Evolutionary conservation across 2,329 filamentous ascomycete genomes (phyloP).

Genomic region (Dactylonectria macrodidyma): DNA sequence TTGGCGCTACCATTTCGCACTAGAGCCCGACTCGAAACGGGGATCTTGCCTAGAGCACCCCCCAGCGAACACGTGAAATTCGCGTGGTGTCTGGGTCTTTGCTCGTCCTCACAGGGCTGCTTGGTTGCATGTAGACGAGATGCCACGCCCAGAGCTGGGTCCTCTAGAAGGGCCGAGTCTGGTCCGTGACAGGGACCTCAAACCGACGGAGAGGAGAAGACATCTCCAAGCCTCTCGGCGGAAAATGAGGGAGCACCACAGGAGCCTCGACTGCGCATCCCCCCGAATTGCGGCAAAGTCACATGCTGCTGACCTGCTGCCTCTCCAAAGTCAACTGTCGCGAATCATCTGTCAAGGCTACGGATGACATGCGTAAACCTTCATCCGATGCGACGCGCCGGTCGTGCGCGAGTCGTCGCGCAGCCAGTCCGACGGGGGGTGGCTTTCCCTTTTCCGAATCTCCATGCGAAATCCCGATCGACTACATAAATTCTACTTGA

Average conservation of each 20-base stretch:
- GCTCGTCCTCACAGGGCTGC: constrained; percentile 4
- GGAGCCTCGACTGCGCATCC: constrained; percentile 2
- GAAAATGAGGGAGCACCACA: constrained; percentile 1
- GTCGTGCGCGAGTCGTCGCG: not conserved
- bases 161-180: constrained; percentile 14
- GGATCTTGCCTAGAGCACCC: constrained; percentile 4
- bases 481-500: no score
- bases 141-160: constrained; percentile 6
- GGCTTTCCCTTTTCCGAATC: constrained; percentile 5
- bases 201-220: not conserved
- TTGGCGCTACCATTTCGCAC: constrained; percentile 19
- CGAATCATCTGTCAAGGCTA: constrained; percentile 5
- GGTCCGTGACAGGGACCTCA: constrained; percentile 9
- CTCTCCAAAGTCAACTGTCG: constrained; percentile 6
- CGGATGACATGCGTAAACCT: constrained; percentile 16
- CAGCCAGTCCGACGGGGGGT: not conserved
- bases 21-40: constrained; percentile 19
- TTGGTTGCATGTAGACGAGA: constrained; percentile 2
- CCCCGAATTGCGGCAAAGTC: constrained; percentile 3
- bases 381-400: not conserved
- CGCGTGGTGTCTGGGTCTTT: constrained; percentile 21
- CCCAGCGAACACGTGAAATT: constrained; percentile 25
- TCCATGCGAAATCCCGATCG: not conserved
- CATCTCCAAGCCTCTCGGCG: constrained; percentile 1
- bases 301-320: not conserved